These are phyloP conservation scores for Daldinia sp. DNA, from an alignment of 2,329 filamentous ascomycete species.

Conservation along the genomic window DNA sequence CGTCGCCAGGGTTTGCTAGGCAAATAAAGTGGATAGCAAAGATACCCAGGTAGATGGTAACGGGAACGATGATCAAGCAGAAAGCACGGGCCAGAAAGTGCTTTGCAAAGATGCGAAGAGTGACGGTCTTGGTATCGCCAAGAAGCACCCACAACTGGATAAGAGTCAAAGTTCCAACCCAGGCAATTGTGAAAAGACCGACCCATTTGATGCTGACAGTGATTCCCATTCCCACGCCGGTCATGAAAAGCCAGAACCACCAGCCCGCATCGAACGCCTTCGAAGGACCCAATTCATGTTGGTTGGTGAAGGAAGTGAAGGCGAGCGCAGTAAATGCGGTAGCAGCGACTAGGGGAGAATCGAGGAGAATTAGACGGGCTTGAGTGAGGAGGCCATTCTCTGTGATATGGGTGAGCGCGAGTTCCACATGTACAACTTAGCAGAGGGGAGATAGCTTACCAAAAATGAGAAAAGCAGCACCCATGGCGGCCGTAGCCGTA, in stretches of 20 bases:
- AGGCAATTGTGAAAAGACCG: slow-evolving; percentile 97
- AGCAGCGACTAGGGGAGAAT: slow-evolving; percentile 92
- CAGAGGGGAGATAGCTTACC: slow-evolving; percentile 66
- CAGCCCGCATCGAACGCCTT: slow-evolving; percentile 90
- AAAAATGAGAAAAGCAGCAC: slow-evolving; percentile 89
- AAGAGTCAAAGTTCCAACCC: slow-evolving; percentile 91
- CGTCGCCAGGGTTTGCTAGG: slow-evolving; percentile 93
- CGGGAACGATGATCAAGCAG: slow-evolving; percentile 89
- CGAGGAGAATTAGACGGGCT: slow-evolving; percentile 93
- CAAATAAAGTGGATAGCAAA: slow-evolving; percentile 97
- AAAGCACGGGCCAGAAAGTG: slow-evolving; percentile 92
- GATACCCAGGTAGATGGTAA: slow-evolving; percentile 94
- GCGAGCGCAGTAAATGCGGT: slow-evolving; percentile 91
- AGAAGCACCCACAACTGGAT: slow-evolving; percentile 96
- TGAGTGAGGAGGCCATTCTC: slow-evolving; percentile 97
- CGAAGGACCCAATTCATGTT: slow-evolving; percentile 90
- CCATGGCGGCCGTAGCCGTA: slow-evolving; percentile 85
- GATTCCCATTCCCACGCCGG: slow-evolving; percentile 87
- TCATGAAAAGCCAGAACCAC: slow-evolving; percentile 98
- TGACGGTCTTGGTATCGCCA: slow-evolving; percentile 87
- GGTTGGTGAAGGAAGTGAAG: slow-evolving; percentile 94
- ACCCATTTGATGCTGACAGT: slow-evolving; percentile 99
- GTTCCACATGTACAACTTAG: slow-evolving; percentile 31
- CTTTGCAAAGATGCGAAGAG: slow-evolving; percentile 88
- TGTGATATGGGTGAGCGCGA: slow-evolving; percentile 53